Conservation (phyloP, 169 alveolate species). For the Plasmodium vinckei region DNA sequence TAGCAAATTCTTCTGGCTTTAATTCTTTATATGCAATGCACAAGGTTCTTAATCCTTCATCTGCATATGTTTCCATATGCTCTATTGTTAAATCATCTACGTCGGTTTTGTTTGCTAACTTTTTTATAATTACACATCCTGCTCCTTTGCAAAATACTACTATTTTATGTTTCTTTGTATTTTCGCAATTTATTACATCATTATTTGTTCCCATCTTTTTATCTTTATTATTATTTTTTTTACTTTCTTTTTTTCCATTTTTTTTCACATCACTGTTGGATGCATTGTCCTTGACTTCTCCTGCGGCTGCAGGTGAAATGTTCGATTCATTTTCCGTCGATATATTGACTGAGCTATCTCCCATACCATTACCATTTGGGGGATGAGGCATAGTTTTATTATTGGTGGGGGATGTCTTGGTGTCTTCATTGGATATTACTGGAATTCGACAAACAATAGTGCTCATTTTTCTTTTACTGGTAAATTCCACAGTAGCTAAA, state of each 20-base stretch:
- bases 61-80: slow-evolving; percentile 87
- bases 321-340: no score
- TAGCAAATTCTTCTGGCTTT: slow-evolving; percentile 80
- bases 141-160: slow-evolving; percentile 94
- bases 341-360: slow-evolving; percentile 1
- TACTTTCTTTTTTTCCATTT: neutral
- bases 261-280: slow-evolving; percentile 3
- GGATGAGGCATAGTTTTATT: no score
- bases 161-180: slow-evolving; percentile 72
- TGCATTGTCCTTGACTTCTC: neutral
- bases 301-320: neutral
- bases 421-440: neutral
- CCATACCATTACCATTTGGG: neutral
- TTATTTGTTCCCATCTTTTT: neutral
- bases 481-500: slow-evolving; percentile 87
- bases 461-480: slow-evolving; percentile 85
- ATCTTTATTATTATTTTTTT: no score
- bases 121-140: slow-evolving; percentile 91
- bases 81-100: slow-evolving; percentile 80
- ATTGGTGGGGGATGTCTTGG: no score
- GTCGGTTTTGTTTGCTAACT: slow-evolving; percentile 76
- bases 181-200: slow-evolving; percentile 23
- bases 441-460: slow-evolving; percentile 86
- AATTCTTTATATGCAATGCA: slow-evolving; percentile 93
- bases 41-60: slow-evolving; percentile 92